Evolutionary conservation across 2,329 filamentous ascomycete species (phyloP).

Genomic region (Metarhizium rileyi): DNA sequence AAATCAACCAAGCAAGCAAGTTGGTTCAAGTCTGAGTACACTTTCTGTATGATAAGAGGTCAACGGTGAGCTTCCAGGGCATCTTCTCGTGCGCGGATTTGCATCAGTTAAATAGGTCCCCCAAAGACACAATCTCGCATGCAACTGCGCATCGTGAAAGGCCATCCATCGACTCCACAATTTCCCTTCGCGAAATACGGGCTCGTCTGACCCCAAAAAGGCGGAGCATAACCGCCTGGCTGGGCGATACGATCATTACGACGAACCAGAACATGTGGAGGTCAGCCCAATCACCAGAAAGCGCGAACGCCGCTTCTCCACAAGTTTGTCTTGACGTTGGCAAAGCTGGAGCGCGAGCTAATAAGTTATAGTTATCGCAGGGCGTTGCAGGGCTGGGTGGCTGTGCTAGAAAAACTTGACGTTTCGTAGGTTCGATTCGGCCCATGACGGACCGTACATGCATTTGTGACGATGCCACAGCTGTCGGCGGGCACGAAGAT

Average conservation of each 20-base stretch:
- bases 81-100: background rate
- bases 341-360: background rate
- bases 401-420: background rate
- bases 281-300: background rate
- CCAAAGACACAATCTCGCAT: background rate
- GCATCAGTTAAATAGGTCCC: background rate
- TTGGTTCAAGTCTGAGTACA: too few relatives aligned
- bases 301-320: background rate
- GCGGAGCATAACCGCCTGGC: background rate
- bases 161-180: background rate
- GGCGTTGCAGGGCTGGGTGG: background rate
- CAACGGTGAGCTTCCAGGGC: too few relatives aligned
- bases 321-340: background rate
- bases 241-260: background rate
- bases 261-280: too few relatives aligned
- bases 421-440: background rate
- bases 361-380: background rate
- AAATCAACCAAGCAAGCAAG: background rate
- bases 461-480: too few relatives aligned
- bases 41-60: too few relatives aligned
- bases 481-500: too few relatives aligned
- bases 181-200: slow-evolving; percentile 2
- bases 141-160: background rate
- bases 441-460: too few relatives aligned
- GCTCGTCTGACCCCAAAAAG: background rate